A percentile compares a stretch with the other conserved stretches of the same genome.
These are phyloP conservation scores for Rosa multiflora DNA, from an alignment of 306 rosid genomes.

Conservation along the genomic window DNA sequence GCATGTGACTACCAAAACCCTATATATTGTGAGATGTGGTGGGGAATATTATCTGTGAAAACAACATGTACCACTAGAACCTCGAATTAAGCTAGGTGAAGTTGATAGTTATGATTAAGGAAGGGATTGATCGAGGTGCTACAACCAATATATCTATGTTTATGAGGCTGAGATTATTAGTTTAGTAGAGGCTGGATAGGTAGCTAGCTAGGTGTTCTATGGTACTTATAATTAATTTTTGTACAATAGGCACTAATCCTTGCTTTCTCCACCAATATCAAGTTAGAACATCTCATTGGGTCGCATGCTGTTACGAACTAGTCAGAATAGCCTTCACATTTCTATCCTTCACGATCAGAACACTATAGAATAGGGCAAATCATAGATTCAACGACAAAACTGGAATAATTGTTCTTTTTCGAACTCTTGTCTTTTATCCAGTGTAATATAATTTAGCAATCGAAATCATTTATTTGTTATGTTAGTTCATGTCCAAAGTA, in stretches of 20 bases:
- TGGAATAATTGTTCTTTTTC: too few species aligned
- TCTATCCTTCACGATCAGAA: background rate
- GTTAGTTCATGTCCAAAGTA: too few species aligned
- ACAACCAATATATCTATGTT: background rate
- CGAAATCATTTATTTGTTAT: too few species aligned
- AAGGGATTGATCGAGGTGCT: background rate
- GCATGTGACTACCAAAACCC: background rate
- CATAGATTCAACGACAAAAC: too few species aligned
- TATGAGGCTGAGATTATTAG: too few species aligned
- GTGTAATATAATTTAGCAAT: too few species aligned
- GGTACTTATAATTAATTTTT: background rate
- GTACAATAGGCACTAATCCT: background rate
- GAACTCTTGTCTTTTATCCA: too few species aligned
- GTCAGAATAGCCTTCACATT: background rate
- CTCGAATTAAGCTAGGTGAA: background rate
- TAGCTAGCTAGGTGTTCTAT: background rate
- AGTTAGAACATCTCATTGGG: background rate
- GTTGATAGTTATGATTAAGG: background rate
- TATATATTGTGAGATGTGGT: slow-evolving; percentile 2
- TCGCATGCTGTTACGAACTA: background rate
- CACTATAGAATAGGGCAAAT: too few species aligned
- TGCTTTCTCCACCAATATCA: background rate
- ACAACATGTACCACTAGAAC: slow-evolving; percentile 5
- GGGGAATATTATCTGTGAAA: slow-evolving; percentile 14
- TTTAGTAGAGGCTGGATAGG: too few species aligned